A percentile compares a stretch with the other conserved stretches of the same genome.
These are phyloP conservation scores for Escovopsis weberi DNA, from an alignment of 2,329 filamentous ascomycete species.

Conservation along the genomic window DNA sequence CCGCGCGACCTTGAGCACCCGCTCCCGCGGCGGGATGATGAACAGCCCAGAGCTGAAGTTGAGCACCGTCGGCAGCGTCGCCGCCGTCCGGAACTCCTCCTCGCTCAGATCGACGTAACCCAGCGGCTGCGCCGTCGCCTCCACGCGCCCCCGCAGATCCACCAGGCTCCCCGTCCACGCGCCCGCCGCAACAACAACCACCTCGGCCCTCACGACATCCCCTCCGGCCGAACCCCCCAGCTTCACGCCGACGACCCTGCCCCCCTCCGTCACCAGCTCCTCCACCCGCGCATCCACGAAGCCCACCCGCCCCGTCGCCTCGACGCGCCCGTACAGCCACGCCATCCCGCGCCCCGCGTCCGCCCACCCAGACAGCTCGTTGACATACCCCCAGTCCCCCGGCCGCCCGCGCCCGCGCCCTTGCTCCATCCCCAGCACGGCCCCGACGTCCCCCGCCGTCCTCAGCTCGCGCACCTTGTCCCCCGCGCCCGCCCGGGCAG, in stretches of 20 bases:
- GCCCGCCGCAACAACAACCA: conserved; percentile 70
- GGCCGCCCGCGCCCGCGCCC: conserved; percentile 32
- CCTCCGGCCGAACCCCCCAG: conserved; percentile 5
- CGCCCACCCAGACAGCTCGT: conserved; percentile 64
- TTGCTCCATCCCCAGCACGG: conserved; percentile 7
- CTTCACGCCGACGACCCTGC: conserved; percentile 38
- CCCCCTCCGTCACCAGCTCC: conserved; percentile 24
- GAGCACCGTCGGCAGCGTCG: conserved; percentile 54
- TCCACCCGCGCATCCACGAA: conserved; percentile 38
- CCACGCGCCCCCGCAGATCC: conserved; percentile 60
- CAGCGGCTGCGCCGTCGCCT: conserved; percentile 70
- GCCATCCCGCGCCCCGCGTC: conserved; percentile 58
- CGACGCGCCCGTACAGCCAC: conserved; percentile 42
- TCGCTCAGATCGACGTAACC: conserved; percentile 62
- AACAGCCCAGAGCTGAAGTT: conserved; percentile 61
- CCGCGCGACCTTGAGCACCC: conserved; percentile 53
- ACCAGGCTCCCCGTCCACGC: conserved; percentile 74
- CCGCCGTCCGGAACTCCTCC: conserved; percentile 52
- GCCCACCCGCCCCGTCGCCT: conserved; percentile 37
- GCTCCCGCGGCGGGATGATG: conserved; percentile 52
- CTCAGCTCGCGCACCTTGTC: conserved; percentile 31
- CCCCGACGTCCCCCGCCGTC: conserved; percentile 25
- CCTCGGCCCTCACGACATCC: conserved; percentile 40
- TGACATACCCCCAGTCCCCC: conserved; percentile 59
- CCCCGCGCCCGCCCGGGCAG: conserved; percentile 21